Evolutionary conservation across 345 rosid species (phyloP).

Genomic region (Rhizophora mangle): DNA sequence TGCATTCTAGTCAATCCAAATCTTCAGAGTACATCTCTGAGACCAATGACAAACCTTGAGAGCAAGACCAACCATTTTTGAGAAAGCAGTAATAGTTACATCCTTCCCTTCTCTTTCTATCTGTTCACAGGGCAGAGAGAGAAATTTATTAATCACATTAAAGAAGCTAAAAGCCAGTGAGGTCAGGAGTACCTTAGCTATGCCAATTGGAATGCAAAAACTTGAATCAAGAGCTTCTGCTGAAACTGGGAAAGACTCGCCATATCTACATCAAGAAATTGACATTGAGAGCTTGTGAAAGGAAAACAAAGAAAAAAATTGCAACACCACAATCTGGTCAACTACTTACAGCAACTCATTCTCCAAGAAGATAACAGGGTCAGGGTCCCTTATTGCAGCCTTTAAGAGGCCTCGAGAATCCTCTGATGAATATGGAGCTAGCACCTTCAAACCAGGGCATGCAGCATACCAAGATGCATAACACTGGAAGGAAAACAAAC

Average conservation of each 20-base stretch:
- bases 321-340: not conserved
- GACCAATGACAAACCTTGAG: conserved; percentile 57
- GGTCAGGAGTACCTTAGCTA: conserved; percentile 66
- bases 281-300: conserved; percentile 8
- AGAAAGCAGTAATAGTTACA: conserved; percentile 76
- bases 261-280: conserved; percentile 52
- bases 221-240: conserved; percentile 86
- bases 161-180: conserved; percentile 2
- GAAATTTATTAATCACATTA: no score
- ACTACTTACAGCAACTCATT: conserved; percentile 80
- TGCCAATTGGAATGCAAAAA: conserved; percentile 89
- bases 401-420: conserved; percentile 88
- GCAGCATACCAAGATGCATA: conserved; percentile 88
- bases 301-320: not conserved
- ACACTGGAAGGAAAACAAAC: conserved; percentile 50
- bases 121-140: conserved; percentile 29
- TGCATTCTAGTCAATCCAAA: not conserved
- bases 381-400: conserved; percentile 96
- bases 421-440: conserved; percentile 76
- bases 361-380: conserved; percentile 89
- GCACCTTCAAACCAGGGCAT: conserved; percentile 83
- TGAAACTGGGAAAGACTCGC: conserved; percentile 84
- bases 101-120: conserved; percentile 87
- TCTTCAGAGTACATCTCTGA: not conserved
- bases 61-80: conserved; percentile 78